Conservation (phyloP, 2,329 filamentous ascomycete species). For the Microsporum audouinii region DNA sequence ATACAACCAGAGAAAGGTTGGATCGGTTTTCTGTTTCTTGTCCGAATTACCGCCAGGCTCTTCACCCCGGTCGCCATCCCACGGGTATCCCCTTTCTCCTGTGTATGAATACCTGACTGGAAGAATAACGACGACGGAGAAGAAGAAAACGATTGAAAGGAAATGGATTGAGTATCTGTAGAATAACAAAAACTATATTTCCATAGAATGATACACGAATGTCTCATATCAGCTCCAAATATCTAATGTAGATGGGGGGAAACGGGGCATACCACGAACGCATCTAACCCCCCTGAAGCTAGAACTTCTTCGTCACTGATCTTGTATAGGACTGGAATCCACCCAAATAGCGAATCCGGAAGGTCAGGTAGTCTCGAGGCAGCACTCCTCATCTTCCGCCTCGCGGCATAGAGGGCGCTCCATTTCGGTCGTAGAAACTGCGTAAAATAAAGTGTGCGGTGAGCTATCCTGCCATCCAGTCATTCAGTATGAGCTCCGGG, state of each 20-base stretch:
- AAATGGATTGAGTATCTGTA: conserved; percentile 92
- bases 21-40: conserved; percentile 26
- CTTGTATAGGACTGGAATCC: conserved; percentile 75
- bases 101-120: conserved; percentile 68
- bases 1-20: conserved; percentile 76
- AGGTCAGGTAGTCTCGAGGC: conserved; percentile 61
- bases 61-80: conserved; percentile 27
- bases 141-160: conserved; percentile 66
- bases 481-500: not conserved
- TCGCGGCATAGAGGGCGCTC: conserved; percentile 79
- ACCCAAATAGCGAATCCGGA: conserved; percentile 77
- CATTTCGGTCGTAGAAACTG: conserved; percentile 81
- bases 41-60: conserved; percentile 22
- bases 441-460: not conserved
- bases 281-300: conserved; percentile 81
- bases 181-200: conserved; percentile 65
- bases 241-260: not conserved
- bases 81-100: conserved; percentile 28
- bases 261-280: conserved; percentile 59
- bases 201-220: not conserved
- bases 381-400: conserved; percentile 63
- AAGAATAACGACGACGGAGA: conserved; percentile 67
- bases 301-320: conserved; percentile 85
- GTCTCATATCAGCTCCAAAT: not conserved
- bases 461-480: not conserved